A percentile compares a stretch with the other conserved stretches of the same genome.
These are phyloP conservation scores for Logfia minima DNA, from an alignment of 129 eudicot species.

Conservation along the genomic window DNA sequence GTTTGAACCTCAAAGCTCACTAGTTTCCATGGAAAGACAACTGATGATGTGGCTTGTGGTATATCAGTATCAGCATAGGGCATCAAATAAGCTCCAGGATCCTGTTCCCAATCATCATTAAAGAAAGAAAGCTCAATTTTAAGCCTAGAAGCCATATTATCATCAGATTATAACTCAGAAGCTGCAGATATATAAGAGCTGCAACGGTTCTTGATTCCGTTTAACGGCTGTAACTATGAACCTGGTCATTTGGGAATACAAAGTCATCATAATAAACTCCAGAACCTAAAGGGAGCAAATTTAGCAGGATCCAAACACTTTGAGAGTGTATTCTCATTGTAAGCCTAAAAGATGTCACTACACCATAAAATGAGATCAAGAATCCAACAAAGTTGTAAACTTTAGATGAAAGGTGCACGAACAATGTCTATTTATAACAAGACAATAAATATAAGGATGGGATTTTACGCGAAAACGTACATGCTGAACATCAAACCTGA, in stretches of 20 bases:
- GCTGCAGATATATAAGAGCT: constrained; percentile 38
- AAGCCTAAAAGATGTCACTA: neutral
- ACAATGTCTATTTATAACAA: too few species aligned
- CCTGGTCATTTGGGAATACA: constrained; percentile 32
- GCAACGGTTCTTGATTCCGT: constrained; percentile 37
- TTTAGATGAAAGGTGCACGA: too few species aligned
- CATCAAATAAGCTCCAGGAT: constrained; percentile 37
- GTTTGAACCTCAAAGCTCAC: constrained; percentile 36
- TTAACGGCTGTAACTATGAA: constrained; percentile 29
- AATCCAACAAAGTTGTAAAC: neutral
- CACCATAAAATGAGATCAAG: neutral
- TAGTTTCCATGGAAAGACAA: constrained; percentile 33
- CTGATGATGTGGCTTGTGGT: constrained; percentile 6
- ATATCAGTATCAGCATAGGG: constrained; percentile 43
- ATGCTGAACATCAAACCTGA: neutral
- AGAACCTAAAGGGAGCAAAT: constrained; percentile 19
- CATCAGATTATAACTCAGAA: constrained; percentile 32
- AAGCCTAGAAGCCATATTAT: constrained; percentile 9
- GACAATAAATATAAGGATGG: too few species aligned
- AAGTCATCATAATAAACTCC: constrained; percentile 27
- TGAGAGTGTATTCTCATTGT: constrained; percentile 22
- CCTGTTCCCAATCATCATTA: constrained; percentile 50
- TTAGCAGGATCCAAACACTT: constrained; percentile 17
- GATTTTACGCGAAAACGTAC: too few species aligned
- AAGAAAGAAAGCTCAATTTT: constrained; percentile 40